Base-by-base conservation (phyloP, 805 yeast species). In the Novakomyces olei region DNA sequence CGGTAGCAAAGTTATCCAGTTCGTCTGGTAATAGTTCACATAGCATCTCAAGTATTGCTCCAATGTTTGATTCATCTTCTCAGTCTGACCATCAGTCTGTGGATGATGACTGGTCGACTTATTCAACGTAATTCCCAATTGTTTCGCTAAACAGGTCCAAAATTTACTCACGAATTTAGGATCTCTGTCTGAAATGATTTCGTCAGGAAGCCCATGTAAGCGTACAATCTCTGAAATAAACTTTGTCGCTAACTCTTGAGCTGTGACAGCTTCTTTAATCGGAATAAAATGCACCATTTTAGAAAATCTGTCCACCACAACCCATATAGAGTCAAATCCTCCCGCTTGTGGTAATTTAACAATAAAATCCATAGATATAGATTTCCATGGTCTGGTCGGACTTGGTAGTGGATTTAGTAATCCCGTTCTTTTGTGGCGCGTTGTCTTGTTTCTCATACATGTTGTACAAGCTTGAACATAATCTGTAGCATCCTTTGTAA, bases 241-340 rank as follows among this genome's bases (percentile, higher is more conserved):
- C 8, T 9, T 12, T 15, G 15, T 7, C 5, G n/a, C 18, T 4
- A 27, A 4, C 10, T 27, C 18, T 12, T 27, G 19, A 6, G 30
- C 19, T n/a, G 30, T 27, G 9, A 5, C n/a, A 8, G 30, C 2
- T 27, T 2, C 18, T 1, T 27, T 27, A 4, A 18, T 16, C 8
- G 41, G 35, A 2, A 43, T 34, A 23, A 43, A 43, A 20, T 36
- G 44, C 5, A 36, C 41, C 12, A 31, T 22, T 28, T 44, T 44
- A 2, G 47, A 32, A 10, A 44, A 30, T 16, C 40, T 18, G 34
- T 42, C 41, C 2, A 42, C 43, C 6, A 44, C 39, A 3, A 41
- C 44, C 3, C 38, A n/a, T 9, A 44, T 33, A 5, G 30, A 12
- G 26, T 44, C 34, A 16, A 16, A 27, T 4, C 40, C 39, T 5